Conservation (phyloP, 2,329 filamentous ascomycete species). For the Botrytis cinerea region DNA sequence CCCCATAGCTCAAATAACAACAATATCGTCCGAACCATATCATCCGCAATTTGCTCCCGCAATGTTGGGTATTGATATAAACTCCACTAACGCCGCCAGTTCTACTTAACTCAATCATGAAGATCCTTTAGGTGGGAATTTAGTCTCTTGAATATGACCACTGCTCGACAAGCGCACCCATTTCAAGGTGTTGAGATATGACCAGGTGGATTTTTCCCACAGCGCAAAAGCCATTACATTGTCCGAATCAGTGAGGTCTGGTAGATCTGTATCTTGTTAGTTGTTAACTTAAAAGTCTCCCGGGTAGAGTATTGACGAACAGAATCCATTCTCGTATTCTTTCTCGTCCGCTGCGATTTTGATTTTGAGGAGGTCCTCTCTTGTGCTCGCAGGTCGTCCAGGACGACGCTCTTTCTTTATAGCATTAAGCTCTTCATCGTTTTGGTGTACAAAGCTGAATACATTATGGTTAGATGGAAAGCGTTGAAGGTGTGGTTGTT, state of each 20-base stretch:
- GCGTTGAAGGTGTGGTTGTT: not conserved
- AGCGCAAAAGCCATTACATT: conserved; percentile 65
- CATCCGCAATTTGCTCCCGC: conserved; percentile 17
- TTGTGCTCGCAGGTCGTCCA: conserved; percentile 75
- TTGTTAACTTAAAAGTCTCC: not conserved
- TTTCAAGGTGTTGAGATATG: conserved; percentile 71
- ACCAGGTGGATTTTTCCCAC: conserved; percentile 90
- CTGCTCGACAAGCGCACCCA: conserved; percentile 73
- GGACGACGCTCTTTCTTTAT: conserved; percentile 71
- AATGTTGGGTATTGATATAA: conserved; percentile 29
- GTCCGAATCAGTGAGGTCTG: conserved; percentile 69
- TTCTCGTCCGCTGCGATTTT: conserved; percentile 70
- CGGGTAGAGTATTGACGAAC: conserved; percentile 50
- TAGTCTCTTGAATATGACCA: conserved; percentile 66
- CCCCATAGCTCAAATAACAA: not conserved
- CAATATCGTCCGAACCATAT: not conserved
- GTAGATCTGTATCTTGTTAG: conserved; percentile 56
- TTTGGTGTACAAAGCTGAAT: conserved; percentile 62
- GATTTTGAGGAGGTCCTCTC: conserved; percentile 75
- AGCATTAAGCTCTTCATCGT: conserved; percentile 69
- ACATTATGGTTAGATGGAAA: conserved; percentile 1
- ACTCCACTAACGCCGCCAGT: conserved; percentile 27
- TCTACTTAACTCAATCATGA: conserved; percentile 32
- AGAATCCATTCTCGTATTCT: conserved; percentile 82
- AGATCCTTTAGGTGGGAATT: conserved; percentile 71